These are phyloP conservation scores for Flammula alnicola DNA, from an alignment of 1,284 basidiomycete genomes.

Conservation along the genomic window DNA sequence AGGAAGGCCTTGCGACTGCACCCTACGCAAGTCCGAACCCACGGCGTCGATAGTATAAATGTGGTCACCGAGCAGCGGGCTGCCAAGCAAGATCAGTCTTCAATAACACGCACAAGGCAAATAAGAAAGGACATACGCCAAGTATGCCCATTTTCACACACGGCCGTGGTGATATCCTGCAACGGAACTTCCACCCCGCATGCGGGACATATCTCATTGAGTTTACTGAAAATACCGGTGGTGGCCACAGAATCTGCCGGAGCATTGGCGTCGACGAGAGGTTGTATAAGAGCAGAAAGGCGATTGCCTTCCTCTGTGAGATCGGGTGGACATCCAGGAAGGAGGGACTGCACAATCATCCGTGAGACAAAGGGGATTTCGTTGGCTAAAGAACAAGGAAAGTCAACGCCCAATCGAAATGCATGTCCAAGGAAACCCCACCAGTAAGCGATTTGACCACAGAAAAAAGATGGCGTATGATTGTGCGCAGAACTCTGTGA, in stretches of 20 bases:
- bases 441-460: conserved; percentile 48
- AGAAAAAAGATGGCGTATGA: conserved; percentile 60
- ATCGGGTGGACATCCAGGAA: conserved; percentile 52
- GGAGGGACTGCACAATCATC: conserved; percentile 56
- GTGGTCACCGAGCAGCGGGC: conserved; percentile 75
- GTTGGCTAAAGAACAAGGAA: conserved; percentile 41
- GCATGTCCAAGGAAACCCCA: too few species aligned
- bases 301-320: conserved; percentile 54
- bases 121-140: conserved; percentile 53
- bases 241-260: not conserved
- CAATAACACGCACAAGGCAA: not conserved
- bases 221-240: conserved; percentile 32
- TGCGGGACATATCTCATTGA: conserved; percentile 71
- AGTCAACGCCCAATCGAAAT: too few species aligned
- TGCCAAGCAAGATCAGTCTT: conserved; percentile 32
- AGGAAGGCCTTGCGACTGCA: conserved; percentile 74
- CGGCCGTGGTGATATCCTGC: conserved; percentile 57
- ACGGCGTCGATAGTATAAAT: conserved; percentile 68
- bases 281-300: conserved; percentile 46
- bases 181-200: conserved; percentile 62
- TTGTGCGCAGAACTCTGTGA: conserved; percentile 53
- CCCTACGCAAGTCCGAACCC: conserved; percentile 70
- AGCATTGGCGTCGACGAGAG: conserved; percentile 18
- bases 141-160: conserved; percentile 67
- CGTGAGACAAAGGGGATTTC: conserved; percentile 64